These are phyloP conservation scores for Mesembryanthemum crystallinum DNA, from an alignment of 148 eudicot genomes.

Conservation along the genomic window DNA sequence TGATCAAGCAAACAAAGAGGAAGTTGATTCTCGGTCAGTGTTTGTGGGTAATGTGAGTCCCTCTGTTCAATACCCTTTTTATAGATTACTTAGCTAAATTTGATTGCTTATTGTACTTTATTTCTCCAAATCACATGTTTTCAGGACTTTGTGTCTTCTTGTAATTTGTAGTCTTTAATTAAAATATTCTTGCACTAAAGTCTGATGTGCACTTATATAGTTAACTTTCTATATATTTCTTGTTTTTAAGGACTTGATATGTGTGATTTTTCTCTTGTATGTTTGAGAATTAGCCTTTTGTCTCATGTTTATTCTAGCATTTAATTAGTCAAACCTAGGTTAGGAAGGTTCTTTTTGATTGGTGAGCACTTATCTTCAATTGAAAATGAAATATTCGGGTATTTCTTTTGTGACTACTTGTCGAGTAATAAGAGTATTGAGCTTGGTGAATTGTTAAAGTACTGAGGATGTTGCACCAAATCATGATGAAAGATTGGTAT, in stretches of 20 bases:
- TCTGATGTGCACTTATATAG: no score
- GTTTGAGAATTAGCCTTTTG: neutral
- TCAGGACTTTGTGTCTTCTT: no score
- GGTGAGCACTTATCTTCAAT: neutral
- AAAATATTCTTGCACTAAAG: no score
- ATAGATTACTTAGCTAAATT: neutral
- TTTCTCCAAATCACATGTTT: neutral
- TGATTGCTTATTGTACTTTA: neutral
- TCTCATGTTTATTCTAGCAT: neutral
- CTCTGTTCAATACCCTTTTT: neutral
- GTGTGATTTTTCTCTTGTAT: neutral
- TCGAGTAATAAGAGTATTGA: neutral
- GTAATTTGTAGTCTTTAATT: no score
- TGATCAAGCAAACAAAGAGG: conserved; percentile 69
- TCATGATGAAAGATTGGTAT: neutral
- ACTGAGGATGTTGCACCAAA: neutral
- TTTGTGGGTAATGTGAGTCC: conserved; percentile 82
- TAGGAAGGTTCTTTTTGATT: neutral
- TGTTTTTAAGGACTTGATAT: neutral
- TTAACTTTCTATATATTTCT: neutral
- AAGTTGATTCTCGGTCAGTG: conserved; percentile 76
- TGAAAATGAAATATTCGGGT: neutral
- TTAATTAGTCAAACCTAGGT: neutral
- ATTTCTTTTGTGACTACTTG: neutral
- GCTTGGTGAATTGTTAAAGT: neutral